A percentile compares a stretch with the other conserved stretches of the same genome.
These are phyloP conservation scores for Penicillium sp. DNA, from an alignment of 2,329 filamentous ascomycete genomes.

Conservation along the genomic window DNA sequence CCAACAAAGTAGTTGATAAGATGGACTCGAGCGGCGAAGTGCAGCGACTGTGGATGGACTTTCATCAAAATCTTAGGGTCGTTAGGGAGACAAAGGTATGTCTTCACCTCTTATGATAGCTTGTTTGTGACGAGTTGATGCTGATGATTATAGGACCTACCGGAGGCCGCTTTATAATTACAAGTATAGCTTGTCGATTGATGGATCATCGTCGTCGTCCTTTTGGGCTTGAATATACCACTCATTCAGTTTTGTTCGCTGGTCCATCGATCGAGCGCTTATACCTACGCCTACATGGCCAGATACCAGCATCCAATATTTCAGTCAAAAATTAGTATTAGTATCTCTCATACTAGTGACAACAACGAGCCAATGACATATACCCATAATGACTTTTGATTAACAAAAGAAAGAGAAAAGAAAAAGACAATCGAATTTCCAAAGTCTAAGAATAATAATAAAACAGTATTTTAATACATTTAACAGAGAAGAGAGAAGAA, in stretches of 20 bases:
- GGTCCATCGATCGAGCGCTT: too few species aligned
- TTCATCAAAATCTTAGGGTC: conserved; percentile 58
- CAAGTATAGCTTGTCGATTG: too few species aligned
- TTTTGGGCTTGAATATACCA: too few species aligned
- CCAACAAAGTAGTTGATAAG: conserved; percentile 59
- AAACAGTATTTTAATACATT: conserved; percentile 7
- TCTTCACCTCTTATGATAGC: not conserved
- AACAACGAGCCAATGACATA: not conserved
- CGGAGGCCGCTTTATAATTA: too few species aligned
- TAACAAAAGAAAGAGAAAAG: too few species aligned
- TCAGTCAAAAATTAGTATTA: not conserved
- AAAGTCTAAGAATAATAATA: conserved; percentile 3
- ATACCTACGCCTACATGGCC: too few species aligned
- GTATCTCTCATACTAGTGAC: not conserved
- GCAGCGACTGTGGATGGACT: conserved; percentile 60
- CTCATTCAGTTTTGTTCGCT: too few species aligned
- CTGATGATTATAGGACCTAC: too few species aligned
- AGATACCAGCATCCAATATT: not conserved
- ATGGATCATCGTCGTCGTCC: too few species aligned
- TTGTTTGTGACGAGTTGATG: too few species aligned
- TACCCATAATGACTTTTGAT: not conserved
- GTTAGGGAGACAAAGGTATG: conserved; percentile 50
- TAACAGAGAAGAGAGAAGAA: conserved; percentile 3
- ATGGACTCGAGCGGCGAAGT: conserved; percentile 62
- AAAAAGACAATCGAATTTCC: not conserved